Conservation (phyloP, 1,284 basidiomycete species). For the Puccinia triticina region DNA sequence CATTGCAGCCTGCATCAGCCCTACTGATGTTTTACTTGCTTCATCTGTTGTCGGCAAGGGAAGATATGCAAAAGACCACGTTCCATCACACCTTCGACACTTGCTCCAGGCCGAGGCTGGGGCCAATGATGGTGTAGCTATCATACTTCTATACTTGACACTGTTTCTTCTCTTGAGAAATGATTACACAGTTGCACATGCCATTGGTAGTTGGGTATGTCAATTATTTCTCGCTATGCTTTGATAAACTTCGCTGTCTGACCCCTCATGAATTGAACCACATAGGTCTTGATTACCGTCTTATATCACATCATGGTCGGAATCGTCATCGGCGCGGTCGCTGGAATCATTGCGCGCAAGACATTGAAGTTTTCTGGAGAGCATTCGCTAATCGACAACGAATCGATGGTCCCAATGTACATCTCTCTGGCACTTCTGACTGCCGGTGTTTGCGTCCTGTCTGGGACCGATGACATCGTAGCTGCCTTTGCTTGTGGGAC, state of each 20-base stretch:
- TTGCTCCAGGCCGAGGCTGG: constrained; percentile 88
- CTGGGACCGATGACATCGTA: constrained; percentile 55
- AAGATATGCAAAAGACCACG: constrained; percentile 97
- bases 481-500: constrained; percentile 60
- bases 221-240: constrained; percentile 52
- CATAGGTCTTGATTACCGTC: constrained; percentile 56
- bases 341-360: constrained; percentile 59
- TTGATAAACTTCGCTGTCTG: background rate
- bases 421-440: constrained; percentile 59
- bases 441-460: constrained; percentile 59
- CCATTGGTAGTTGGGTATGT: constrained; percentile 11
- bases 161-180: constrained; percentile 66
- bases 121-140: constrained; percentile 73
- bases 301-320: constrained; percentile 59
- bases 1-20: constrained; percentile 89
- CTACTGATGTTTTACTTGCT: constrained; percentile 91
- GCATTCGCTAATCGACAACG: constrained; percentile 59
- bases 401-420: constrained; percentile 53
- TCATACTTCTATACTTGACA: constrained; percentile 91
- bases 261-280: background rate
- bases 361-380: constrained; percentile 59
- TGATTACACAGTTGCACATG: constrained; percentile 8
- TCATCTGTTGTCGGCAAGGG: constrained; percentile 68
- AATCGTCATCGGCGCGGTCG: constrained; percentile 58
- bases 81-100: constrained; percentile 91